Evolutionary conservation across 108 stramenopile genomes (phyloP).

Genomic region (Aurantiochytrium sp.): DNA sequence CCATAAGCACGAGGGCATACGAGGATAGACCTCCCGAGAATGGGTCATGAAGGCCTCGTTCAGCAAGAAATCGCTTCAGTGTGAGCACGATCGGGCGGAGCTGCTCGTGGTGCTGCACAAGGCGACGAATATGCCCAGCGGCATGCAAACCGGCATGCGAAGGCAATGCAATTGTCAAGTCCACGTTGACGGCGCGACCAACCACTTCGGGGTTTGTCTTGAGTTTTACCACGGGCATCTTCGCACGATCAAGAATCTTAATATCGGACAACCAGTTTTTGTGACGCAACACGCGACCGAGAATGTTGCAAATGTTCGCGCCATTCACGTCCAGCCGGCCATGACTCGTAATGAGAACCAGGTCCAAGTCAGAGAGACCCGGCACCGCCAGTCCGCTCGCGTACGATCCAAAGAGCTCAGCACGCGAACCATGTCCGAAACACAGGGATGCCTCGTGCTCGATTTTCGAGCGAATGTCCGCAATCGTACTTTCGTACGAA

Average conservation of each 20-base stretch:
- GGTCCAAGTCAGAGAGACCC: neutral
- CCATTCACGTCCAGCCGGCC: neutral
- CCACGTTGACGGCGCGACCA: neutral
- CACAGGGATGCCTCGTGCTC: neutral
- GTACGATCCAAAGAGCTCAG: neutral
- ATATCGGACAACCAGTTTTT: neutral
- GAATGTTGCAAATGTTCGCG: neutral
- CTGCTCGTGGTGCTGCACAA: neutral
- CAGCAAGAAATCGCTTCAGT: neutral
- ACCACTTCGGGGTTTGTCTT: neutral
- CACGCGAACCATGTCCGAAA: neutral
- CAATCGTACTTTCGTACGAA: neutral
- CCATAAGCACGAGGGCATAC: neutral
- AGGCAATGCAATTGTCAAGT: constrained; percentile 3
- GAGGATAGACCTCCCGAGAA: neutral
- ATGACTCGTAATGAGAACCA: neutral
- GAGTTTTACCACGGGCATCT: neutral
- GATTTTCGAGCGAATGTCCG: neutral
- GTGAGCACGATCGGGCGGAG: neutral
- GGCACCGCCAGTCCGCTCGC: neutral
- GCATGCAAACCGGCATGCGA: neutral
- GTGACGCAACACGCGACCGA: neutral
- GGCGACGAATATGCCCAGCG: neutral
- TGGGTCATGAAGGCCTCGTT: neutral
- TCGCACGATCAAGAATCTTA: constrained; percentile 1